Base-by-base conservation (phyloP, 2,329 filamentous ascomycete species). In the Pyrenochaeta sp. region DNA sequence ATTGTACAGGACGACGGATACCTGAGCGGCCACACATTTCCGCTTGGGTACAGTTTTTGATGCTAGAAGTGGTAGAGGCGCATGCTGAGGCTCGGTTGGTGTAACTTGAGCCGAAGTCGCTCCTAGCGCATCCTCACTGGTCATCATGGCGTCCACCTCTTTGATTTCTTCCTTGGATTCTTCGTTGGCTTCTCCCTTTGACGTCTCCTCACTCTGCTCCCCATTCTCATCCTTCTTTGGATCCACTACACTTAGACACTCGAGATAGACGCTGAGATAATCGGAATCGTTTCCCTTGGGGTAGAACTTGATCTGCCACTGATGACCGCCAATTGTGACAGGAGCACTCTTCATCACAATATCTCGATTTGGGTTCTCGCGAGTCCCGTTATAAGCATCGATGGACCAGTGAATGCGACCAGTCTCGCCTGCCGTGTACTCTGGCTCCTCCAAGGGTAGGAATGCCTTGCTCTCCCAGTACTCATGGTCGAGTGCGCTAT, bases 281-380 rank as follows among this genome's bases (percentile, higher is more conserved):
- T 83, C 81, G 2, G 84, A 82, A 62, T 84, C 83, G 66, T 88
- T 87, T 22, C 87, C 87, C 44, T 82, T 82, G 2, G 87, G 87
- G 64, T 86, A 88, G 69, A 88, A 86, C 72, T 89, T 89, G 77
- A 89, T 85, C 54, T 84, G 86, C 86, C 86, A 89, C 69, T 88
- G 86, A 59, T 85, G 83, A 22, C 85, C 86, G 22, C 85, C 87
- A 55, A 89, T 78, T 27, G 76, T 81, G 10, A 86, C 83, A 5
- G 81, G 70, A 0, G 82, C 84, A 5, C 87, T 89, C 30, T 82
- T 83, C 82, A 88, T 86, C 61, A 88, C 78, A 40, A 82, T 79
- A 37, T 84, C 82, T 42, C 81, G 81, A 67, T 88, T 88, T 2
- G 86, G 86, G 2, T 82, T 82, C 48, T 88, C 85, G 50, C 80